A percentile compares a stretch with the other conserved stretches of the same genome.
phyloP scores from a whole-genome alignment of 2,329 filamentous ascomycete genomes.

The Hypoxylon sp. region DNA sequence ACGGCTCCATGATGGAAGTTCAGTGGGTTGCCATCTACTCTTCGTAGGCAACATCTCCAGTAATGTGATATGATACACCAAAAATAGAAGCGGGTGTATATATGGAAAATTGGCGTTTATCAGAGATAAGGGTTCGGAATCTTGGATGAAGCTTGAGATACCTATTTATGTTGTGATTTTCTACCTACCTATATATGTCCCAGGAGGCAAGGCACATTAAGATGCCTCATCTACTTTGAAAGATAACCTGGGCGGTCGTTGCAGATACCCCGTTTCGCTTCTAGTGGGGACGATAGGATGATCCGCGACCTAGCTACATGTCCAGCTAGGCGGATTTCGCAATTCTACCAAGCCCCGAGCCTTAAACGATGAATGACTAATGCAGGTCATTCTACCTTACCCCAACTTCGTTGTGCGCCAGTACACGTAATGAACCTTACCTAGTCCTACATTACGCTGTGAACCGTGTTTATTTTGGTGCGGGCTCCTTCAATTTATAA shows the following conservation, averaged over 20 bases:
- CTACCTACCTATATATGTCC: slow-evolving; percentile 18
- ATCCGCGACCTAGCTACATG: slow-evolving; percentile 23
- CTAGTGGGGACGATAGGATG: slow-evolving; percentile 24
- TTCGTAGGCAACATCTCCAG: slow-evolving; percentile 41
- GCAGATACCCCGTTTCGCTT: slow-evolving; percentile 30
- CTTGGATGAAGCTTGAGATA: slow-evolving; percentile 47
- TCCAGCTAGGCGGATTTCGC: slow-evolving; percentile 16
- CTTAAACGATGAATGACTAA: slow-evolving; percentile 25
- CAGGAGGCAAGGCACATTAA: slow-evolving; percentile 22
- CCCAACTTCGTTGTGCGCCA: not conserved
- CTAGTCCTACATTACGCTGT: not conserved
- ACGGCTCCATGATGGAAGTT: slow-evolving; percentile 53
- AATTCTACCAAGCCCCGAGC: slow-evolving; percentile 24
- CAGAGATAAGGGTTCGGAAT: slow-evolving; percentile 33
- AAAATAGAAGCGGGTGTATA: slow-evolving; percentile 41
- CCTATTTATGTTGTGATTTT: slow-evolving; percentile 45
- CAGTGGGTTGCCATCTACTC: slow-evolving; percentile 52
- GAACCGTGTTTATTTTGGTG: not conserved
- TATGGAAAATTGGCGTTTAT: slow-evolving; percentile 45
- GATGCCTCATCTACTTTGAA: slow-evolving; percentile 21
- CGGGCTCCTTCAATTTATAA: not conserved
- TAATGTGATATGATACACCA: slow-evolving; percentile 34
- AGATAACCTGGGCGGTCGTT: not conserved
- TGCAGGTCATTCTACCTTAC: slow-evolving; percentile 10
- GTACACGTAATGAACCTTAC: not conserved